These are phyloP conservation scores for Cicer arietinum DNA, from an alignment of 306 rosid genomes.

Conservation along the genomic window DNA sequence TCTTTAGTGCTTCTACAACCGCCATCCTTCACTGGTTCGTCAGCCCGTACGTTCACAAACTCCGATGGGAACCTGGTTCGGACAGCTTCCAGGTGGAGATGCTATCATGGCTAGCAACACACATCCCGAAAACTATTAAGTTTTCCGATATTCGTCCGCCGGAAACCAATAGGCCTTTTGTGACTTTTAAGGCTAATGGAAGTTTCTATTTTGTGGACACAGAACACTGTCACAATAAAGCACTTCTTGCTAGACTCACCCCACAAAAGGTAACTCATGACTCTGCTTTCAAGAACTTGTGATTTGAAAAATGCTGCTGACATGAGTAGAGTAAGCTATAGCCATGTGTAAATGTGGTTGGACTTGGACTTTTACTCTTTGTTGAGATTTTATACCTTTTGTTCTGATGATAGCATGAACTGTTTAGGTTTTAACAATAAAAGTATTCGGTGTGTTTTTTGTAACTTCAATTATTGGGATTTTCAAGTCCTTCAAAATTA, in stretches of 20 bases:
- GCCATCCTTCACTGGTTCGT: conserved; percentile 86
- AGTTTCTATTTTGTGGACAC: conserved; percentile 74
- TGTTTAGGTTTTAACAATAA: conserved; percentile 29
- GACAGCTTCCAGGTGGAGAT: conserved; percentile 86
- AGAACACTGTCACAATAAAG: conserved; percentile 87
- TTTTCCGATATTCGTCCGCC: conserved; percentile 79
- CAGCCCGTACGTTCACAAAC: conserved; percentile 83
- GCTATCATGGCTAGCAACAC: conserved; percentile 81
- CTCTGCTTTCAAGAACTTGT: conserved; percentile 68
- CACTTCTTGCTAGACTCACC: conserved; percentile 77
- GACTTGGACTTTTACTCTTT: conserved; percentile 34
- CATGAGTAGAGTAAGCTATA: neutral
- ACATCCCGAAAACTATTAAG: conserved; percentile 59
- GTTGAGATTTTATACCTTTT: conserved; percentile 24
- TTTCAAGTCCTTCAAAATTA: neutral
- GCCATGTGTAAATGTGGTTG: conserved; percentile 36
- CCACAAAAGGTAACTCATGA: conserved; percentile 61
- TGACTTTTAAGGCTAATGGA: conserved; percentile 83
- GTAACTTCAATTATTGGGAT: conserved; percentile 11
- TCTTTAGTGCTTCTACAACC: conserved; percentile 78
- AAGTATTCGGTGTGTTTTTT: conserved; percentile 35
- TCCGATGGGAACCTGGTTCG: conserved; percentile 86
- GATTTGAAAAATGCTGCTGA: conserved; percentile 44
- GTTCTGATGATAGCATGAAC: conserved; percentile 39
- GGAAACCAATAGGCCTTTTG: conserved; percentile 80